These are phyloP conservation scores for Zea luxurians DNA, from an alignment of 176 grass and related monocot species.

Conservation along the genomic window DNA sequence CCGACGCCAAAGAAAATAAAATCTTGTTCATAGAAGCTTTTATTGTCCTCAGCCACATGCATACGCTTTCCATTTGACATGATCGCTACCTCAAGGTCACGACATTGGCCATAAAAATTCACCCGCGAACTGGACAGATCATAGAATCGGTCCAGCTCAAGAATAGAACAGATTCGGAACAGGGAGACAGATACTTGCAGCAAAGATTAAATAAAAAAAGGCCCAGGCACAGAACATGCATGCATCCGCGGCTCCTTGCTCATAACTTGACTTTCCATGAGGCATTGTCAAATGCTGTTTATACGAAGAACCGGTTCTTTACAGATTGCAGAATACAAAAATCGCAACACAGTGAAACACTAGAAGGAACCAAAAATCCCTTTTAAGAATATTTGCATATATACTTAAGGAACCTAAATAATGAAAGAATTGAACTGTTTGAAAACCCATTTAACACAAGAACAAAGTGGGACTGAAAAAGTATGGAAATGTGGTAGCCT, in stretches of 20 bases:
- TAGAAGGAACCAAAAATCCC: not conserved
- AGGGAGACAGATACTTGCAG: not conserved
- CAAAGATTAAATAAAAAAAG: not conserved
- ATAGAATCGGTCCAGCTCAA: not conserved
- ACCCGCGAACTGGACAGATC: no score
- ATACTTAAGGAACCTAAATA: conserved; percentile 39
- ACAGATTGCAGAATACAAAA: conserved; percentile 6
- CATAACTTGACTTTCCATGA: not conserved
- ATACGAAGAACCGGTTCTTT: conserved; percentile 20
- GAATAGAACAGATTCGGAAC: not conserved
- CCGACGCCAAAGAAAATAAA: not conserved
- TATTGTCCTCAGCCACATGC: not conserved
- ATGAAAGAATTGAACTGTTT: conserved; percentile 49
- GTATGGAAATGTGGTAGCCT: conserved; percentile 20
- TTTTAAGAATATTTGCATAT: conserved; percentile 27
- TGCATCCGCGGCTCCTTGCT: not conserved
- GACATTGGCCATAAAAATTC: not conserved
- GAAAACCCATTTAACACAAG: conserved; percentile 30
- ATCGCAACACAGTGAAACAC: not conserved
- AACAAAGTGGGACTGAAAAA: not conserved
- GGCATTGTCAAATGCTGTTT: not conserved
- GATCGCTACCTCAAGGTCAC: not conserved
- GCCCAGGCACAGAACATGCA: not conserved
- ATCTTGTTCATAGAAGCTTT: not conserved
- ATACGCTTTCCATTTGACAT: not conserved